Evolutionary conservation across 768 basidiomycete genomes (phyloP).

Genomic region (Xerocomellus amylosporus): DNA sequence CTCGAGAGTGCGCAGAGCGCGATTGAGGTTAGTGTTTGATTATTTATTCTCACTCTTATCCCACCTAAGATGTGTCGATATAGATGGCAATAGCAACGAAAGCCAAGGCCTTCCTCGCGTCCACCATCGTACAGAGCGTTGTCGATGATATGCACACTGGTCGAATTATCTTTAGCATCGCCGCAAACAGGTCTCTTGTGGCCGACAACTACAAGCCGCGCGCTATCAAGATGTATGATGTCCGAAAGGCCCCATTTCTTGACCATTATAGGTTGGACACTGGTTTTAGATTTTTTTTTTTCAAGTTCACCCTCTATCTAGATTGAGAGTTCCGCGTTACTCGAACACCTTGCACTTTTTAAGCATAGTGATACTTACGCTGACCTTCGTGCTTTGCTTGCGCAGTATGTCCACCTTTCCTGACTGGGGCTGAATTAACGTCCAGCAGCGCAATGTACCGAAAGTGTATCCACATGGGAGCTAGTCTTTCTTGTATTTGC

Average conservation of each 20-base stretch:
- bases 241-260: constrained; percentile 63
- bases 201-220: constrained; percentile 87
- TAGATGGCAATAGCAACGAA: constrained; percentile 88
- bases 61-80: neutral
- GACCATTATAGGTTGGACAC: constrained; percentile 72
- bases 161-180: constrained; percentile 63
- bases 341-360: constrained; percentile 74
- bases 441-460: constrained; percentile 52
- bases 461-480: constrained; percentile 60
- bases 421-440: constrained; percentile 1
- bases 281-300: neutral
- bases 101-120: constrained; percentile 80
- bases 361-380: constrained; percentile 65
- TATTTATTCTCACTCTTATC: neutral
- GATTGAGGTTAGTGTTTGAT: constrained; percentile 63
- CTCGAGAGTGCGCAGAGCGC: constrained; percentile 74
- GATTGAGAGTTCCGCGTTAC: constrained; percentile 81
- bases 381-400: constrained; percentile 72
- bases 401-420: constrained; percentile 49
- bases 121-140: constrained; percentile 81
- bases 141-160: constrained; percentile 86
- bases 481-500: constrained; percentile 72
- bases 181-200: constrained; percentile 69
- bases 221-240: constrained; percentile 71
- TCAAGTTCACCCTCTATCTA: constrained; percentile 23